These are phyloP conservation scores for Aspergillus proliferans DNA, from an alignment of 2,329 filamentous ascomycete genomes.

Conservation along the genomic window DNA sequence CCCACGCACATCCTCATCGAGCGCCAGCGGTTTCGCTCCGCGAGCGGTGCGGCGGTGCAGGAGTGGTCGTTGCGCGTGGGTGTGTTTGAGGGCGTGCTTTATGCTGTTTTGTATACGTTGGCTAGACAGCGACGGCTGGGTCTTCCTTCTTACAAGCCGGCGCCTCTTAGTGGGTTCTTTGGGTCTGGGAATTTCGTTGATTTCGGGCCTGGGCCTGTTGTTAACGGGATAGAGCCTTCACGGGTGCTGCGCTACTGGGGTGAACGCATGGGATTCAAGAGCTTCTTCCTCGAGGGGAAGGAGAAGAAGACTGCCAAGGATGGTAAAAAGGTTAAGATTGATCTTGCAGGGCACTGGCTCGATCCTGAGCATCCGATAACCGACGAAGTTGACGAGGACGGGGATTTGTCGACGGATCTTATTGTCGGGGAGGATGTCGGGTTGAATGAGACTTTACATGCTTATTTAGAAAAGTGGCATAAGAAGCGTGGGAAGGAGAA, in stretches of 20 bases:
- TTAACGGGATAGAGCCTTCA: conserved; percentile 49
- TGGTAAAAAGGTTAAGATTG: conserved; percentile 54
- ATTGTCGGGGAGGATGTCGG: conserved; percentile 11
- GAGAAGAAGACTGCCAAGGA: conserved; percentile 19
- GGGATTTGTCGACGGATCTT: not conserved
- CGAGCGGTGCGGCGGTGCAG: conserved; percentile 58
- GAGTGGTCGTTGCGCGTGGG: conserved; percentile 84
- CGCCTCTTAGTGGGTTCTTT: conserved; percentile 2
- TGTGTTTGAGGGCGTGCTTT: conserved; percentile 73
- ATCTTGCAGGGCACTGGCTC: conserved; percentile 54
- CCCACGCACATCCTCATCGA: conserved; percentile 69
- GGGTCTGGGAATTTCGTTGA: conserved; percentile 8
- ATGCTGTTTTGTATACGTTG: conserved; percentile 60
- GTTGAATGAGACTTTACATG: conserved; percentile 17
- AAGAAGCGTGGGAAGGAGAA: conserved; percentile 7
- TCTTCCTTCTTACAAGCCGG: not conserved
- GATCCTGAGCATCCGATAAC: not conserved
- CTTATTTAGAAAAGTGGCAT: conserved; percentile 26
- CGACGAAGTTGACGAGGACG: not conserved
- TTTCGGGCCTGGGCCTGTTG: conserved; percentile 31
- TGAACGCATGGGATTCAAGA: conserved; percentile 3
- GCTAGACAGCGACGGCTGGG: conserved; percentile 34
- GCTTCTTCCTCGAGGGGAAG: conserved; percentile 9
- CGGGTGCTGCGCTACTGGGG: conserved; percentile 53
- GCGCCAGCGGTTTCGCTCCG: conserved; percentile 58